Evolutionary conservation across 306 rosid species (phyloP), one percentile per base, ranked within the genome.

Genomic region (Rosa multiflora): DNA sequence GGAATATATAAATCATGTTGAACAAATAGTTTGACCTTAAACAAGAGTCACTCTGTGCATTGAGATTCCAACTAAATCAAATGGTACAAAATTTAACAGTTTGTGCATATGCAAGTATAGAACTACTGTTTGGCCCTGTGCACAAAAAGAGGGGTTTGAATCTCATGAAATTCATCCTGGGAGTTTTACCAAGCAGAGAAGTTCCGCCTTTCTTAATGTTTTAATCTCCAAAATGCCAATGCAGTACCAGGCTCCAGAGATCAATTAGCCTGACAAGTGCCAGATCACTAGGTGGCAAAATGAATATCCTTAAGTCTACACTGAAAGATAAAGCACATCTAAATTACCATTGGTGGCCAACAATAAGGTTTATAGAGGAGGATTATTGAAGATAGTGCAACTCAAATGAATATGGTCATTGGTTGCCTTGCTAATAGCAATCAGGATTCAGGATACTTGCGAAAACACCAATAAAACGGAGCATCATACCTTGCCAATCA

Each of bases 401-500:
- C 69, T 29, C 20, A 63, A 63, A 29, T 1, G 7, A 51, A 52
- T 52, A 14, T 52, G 17, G 39, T 10, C 37, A 61, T 61, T 61
- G 67, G 67, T 61, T 10, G 67, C 7, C 29, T n/a, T 56, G 11
- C 12, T 20, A 20, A 56, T 52, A 5, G n/a, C 29, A 56, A 20
- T n/a, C 26, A 56, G 63, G 63, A 56, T 56, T 56, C 63, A 56
- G 63, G 29, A 56, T 20, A 58, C 46, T 21, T 20, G 56, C 48
- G 56, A 68, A 58, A 18, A 23, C 7, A 21, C 40, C 23, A 1
- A 56, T 37, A n/a, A 37, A 55, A 14, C 2, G 40, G 67, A 74
- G 26, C 55, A 72, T 44, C 83, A 53, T 81, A 91, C 99, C 98
- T 95, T 95, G 70, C 99, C 99, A 79, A 95, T 95, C 94, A 95